phyloP scores from a whole-genome alignment of 177 flowering plant species.

The Vitis hybrid region DNA sequence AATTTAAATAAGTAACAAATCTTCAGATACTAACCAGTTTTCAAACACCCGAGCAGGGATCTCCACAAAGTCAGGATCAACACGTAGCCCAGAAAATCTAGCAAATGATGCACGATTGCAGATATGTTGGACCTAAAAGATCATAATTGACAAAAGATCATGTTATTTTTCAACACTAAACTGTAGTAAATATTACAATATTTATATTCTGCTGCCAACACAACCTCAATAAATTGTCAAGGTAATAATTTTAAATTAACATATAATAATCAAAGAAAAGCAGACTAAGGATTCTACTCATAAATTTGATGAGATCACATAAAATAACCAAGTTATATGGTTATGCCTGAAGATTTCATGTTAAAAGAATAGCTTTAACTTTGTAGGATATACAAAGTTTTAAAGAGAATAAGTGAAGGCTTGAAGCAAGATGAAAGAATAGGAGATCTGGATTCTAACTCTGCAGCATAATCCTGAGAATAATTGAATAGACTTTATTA shows the following conservation, averaged over 20 bases:
- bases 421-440: too few species aligned
- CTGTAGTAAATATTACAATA: background rate
- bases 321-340: too few species aligned
- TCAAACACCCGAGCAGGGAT: slow-evolving; percentile 81
- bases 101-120: slow-evolving; percentile 92
- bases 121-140: slow-evolving; percentile 71
- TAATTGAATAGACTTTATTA: too few species aligned
- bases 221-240: background rate
- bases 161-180: background rate
- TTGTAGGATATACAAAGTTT: too few species aligned
- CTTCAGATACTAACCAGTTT: slow-evolving; percentile 55
- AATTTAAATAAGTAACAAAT: slow-evolving; percentile 6
- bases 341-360: too few species aligned
- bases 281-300: background rate
- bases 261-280: background rate
- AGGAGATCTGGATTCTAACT: too few species aligned
- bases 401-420: too few species aligned
- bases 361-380: too few species aligned
- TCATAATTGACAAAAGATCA: slow-evolving; percentile 11
- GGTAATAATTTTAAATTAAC: background rate
- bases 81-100: slow-evolving; percentile 83
- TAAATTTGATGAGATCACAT: too few species aligned
- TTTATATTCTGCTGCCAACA: background rate
- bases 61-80: slow-evolving; percentile 89
- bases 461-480: too few species aligned